These are phyloP conservation scores for Magnusiomyces fungicola DNA, from an alignment of 1,139 yeast genomes.

Conservation along the genomic window DNA sequence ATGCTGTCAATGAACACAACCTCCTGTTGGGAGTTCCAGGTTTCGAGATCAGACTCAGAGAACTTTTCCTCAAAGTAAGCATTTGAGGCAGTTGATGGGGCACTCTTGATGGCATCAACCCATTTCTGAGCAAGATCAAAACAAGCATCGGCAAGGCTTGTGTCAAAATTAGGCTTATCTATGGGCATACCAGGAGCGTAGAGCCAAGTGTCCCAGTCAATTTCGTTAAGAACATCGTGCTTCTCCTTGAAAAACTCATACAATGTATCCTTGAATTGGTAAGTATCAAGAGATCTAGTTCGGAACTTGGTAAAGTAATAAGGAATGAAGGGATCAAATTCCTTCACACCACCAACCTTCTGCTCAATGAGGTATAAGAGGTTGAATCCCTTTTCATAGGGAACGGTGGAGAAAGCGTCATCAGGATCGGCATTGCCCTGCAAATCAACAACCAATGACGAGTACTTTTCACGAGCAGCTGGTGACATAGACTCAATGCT, in stretches of 20 bases:
- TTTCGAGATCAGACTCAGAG: constrained; percentile 40
- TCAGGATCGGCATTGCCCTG: constrained; percentile 71
- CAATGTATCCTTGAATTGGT: constrained; percentile 68
- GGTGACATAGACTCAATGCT: constrained; percentile 52
- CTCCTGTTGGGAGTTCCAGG: constrained; percentile 66
- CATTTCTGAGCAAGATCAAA: constrained; percentile 59
- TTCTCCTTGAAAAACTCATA: constrained; percentile 48
- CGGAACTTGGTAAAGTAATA: constrained; percentile 65
- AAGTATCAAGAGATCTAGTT: constrained; percentile 68
- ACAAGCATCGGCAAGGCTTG: constrained; percentile 68
- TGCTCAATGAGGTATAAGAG: constrained; percentile 67
- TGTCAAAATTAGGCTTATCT: constrained; percentile 64
- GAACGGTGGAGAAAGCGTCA: constrained; percentile 81
- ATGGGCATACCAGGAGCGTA: constrained; percentile 83
- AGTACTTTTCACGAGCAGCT: constrained; percentile 41
- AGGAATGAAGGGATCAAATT: constrained; percentile 73
- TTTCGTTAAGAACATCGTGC: constrained; percentile 45
- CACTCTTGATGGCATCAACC: constrained; percentile 34
- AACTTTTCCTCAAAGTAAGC: constrained; percentile 29
- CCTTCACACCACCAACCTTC: constrained; percentile 51
- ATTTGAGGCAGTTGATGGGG: constrained; percentile 24
- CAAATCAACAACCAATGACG: constrained; percentile 63
- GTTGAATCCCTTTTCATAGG: constrained; percentile 87
- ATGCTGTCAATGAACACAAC: constrained; percentile 72
- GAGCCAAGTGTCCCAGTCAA: constrained; percentile 85